Evolutionary conservation across 768 basidiomycete species (phyloP), one percentile per base, ranked within the genome.

Genomic region (Auricularia cornea): DNA sequence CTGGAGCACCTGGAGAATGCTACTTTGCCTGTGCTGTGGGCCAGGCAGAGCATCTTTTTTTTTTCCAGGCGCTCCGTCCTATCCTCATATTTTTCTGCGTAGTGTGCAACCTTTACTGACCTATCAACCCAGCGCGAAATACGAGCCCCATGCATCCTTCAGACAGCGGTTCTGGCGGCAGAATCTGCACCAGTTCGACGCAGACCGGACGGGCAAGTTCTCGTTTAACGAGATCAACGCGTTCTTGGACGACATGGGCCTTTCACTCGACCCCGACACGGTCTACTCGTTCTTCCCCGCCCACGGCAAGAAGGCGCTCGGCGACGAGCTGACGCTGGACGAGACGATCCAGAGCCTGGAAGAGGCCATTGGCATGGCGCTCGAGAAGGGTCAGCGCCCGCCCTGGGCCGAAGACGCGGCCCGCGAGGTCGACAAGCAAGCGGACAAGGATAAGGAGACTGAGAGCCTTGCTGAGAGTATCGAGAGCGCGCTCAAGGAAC

Each of bases 241-340:
- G 41, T 78, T 80, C 75, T 76, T 81, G 31, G 80, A 80, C 66
- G 78, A 78, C 8, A 74, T 81, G 32, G 79, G 79, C 5, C 79
- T 79, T 20, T 80, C 80, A 1, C 68, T 81, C 52, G 77, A 75
- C 16, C 63, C 65, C 4, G 68, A 72, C 3, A 81, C 79, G 3
- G 67, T 80, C 63, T 71, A 77, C 61, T 67, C 71, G 40, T 80
- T 78, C 74, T 81, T 77, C 68, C 66, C 68, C 16, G 68, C 69
- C 18, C 73, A 68, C 65, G 70, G 70, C 66, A 75, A 75, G 60
- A 66, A 68, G 8, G 65, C 71, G 20, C 71, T 72, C 8, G 59
- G 66, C n/a, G 79, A 75, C 62, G 75, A 79, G 65, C 70, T 81
- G 59, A 75, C 75, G 8, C 64, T 75, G 14, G 79, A 80, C 23